Percentiles rank a stretch among this genome's conserved stretches.
Evolutionary conservation across 192 early-diverging fungal species (phyloP).

Genomic region (Podila verticillata): DNA sequence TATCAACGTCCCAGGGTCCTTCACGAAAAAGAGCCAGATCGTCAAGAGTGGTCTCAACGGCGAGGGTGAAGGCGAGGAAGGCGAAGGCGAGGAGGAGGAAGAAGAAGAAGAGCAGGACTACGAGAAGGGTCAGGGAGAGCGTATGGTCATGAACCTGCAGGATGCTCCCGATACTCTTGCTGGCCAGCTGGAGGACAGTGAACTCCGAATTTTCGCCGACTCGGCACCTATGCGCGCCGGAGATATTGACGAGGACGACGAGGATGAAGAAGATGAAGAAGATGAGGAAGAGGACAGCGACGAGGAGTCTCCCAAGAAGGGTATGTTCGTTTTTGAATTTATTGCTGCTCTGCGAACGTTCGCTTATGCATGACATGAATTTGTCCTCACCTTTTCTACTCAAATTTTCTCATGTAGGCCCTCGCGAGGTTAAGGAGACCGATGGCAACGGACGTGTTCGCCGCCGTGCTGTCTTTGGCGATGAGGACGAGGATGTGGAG

Average conservation of each 20-base stretch:
- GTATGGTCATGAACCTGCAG: slow-evolving; percentile 94
- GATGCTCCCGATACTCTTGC: slow-evolving; percentile 80
- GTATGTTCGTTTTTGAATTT: slow-evolving; percentile 7
- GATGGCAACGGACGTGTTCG: slow-evolving; percentile 55
- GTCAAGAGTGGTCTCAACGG: slow-evolving; percentile 51
- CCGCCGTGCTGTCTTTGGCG: slow-evolving; percentile 73
- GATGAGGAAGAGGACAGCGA: slow-evolving; percentile 59
- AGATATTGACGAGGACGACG: slow-evolving; percentile 47
- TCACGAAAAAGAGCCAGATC: slow-evolving; percentile 67
- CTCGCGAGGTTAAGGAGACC: slow-evolving; percentile 41
- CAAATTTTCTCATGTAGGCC: slow-evolving; percentile 6
- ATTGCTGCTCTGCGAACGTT: not conserved
- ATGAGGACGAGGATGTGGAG: slow-evolving; percentile 62
- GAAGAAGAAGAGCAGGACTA: slow-evolving; percentile 60
- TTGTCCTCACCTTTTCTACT: too few species aligned
- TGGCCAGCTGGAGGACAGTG: slow-evolving; percentile 71
- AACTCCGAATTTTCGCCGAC: slow-evolving; percentile 74
- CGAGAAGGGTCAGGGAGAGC: slow-evolving; percentile 78
- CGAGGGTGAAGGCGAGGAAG: slow-evolving; percentile 26
- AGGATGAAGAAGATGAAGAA: slow-evolving; percentile 20
- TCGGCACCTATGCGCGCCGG: slow-evolving; percentile 67
- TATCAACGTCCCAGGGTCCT: slow-evolving; percentile 92
- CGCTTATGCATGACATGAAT: too few species aligned
- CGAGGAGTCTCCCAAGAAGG: slow-evolving; percentile 54
- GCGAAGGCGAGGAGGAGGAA: slow-evolving; percentile 47